Percentiles rank a stretch among this genome's conserved stretches.
Evolutionary conservation across 768 basidiomycete species (phyloP).

Genomic region (Pholiota molesta): DNA sequence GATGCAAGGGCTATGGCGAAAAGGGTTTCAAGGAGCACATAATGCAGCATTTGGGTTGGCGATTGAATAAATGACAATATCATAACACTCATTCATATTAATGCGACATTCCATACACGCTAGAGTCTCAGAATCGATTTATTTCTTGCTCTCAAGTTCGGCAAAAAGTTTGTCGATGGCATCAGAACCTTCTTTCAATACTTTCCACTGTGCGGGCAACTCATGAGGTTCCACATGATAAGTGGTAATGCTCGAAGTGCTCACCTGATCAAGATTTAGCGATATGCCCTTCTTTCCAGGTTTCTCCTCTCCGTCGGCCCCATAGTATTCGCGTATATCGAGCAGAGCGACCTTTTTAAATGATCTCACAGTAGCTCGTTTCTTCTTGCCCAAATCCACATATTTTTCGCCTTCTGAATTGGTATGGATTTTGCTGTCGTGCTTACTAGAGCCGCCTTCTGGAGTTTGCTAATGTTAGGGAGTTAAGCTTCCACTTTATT

Average conservation of each 20-base stretch:
- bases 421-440: constrained; percentile 27
- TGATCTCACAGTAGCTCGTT: constrained; percentile 57
- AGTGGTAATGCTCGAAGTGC: neutral
- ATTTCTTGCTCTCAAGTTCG: constrained; percentile 31
- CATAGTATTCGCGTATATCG: constrained; percentile 79
- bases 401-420: constrained; percentile 53
- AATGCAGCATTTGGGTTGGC: constrained; percentile 73
- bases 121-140: neutral
- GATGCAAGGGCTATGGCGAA: constrained; percentile 60
- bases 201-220: constrained; percentile 51
- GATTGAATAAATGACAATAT: constrained; percentile 11
- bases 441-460: neutral
- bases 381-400: constrained; percentile 73
- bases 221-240: neutral
- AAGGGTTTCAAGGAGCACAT: constrained; percentile 67
- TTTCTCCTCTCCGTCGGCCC: constrained; percentile 54
- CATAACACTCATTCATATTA: constrained; percentile 1
- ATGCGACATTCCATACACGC: constrained; percentile 2
- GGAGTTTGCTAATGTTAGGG: neutral
- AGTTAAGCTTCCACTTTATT: too few species aligned
- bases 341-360: constrained; percentile 58
- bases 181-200: constrained; percentile 44
- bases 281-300: constrained; percentile 86
- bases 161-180: constrained; percentile 58
- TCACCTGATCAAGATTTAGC: constrained; percentile 64